Evolutionary conservation across 2,329 filamentous ascomycete species (phyloP).

Genomic region (Arthrocladium fulminans): DNA sequence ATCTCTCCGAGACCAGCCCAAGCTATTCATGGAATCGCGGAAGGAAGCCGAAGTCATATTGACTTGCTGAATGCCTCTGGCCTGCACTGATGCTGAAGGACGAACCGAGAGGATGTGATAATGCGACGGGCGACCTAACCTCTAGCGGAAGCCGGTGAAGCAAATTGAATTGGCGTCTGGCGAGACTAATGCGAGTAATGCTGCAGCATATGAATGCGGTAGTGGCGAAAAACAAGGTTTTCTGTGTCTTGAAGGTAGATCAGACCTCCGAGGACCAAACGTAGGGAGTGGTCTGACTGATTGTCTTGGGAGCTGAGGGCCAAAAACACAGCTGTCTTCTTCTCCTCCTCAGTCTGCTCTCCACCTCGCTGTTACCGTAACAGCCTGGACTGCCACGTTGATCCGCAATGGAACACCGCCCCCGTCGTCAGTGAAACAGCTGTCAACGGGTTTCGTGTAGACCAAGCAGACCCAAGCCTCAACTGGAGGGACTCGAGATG

Average conservation of each 20-base stretch:
- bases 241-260: neutral
- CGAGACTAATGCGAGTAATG: conserved; percentile 9
- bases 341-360: neutral
- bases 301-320: neutral
- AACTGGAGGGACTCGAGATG: neutral
- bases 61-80: conserved; percentile 3
- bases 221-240: conserved; percentile 3
- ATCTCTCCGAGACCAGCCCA: conserved; percentile 87
- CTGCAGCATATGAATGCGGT: conserved; percentile 5
- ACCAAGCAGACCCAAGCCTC: neutral
- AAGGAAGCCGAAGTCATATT: conserved; percentile 81
- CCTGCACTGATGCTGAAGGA: neutral
- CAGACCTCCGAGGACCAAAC: neutral
- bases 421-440: conserved; percentile 4
- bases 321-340: conserved; percentile 7
- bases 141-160: conserved; percentile 2
- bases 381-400: conserved; percentile 8
- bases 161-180: neutral
- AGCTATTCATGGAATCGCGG: conserved; percentile 84
- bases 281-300: conserved; percentile 1
- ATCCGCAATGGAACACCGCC: conserved; percentile 6
- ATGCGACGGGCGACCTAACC: neutral
- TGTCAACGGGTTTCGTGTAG: conserved; percentile 5
- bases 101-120: conserved; percentile 2
- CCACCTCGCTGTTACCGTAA: neutral